Conservation (phyloP, 2,329 filamentous ascomycete genomes). For the Aureobasidium sp. region DNA sequence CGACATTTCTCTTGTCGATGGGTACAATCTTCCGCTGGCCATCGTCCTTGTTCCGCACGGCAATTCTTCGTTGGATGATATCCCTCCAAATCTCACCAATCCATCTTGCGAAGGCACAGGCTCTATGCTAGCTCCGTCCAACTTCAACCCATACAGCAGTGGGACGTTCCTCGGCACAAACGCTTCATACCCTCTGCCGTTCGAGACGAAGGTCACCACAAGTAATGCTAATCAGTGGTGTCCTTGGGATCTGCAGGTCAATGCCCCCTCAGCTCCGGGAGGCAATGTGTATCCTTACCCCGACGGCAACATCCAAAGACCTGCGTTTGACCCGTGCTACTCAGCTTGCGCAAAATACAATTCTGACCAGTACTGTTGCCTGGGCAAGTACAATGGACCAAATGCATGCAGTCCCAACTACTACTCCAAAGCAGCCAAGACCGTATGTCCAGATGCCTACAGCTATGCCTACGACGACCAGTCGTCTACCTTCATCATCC, state of each 20-base stretch:
- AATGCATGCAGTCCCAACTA: constrained; percentile 57
- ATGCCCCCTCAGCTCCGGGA: constrained; percentile 61
- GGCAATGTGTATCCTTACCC: constrained; percentile 75
- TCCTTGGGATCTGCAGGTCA: constrained; percentile 68
- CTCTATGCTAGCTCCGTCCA: constrained; percentile 46
- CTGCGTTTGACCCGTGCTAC: constrained; percentile 69
- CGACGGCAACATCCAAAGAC: constrained; percentile 63
- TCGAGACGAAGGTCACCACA: constrained; percentile 55
- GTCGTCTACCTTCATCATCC: constrained; percentile 51
- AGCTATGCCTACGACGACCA: constrained; percentile 61
- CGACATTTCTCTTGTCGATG: constrained; percentile 78
- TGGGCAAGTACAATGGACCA: constrained; percentile 58
- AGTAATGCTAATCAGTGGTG: constrained; percentile 62
- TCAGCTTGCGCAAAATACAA: constrained; percentile 68
- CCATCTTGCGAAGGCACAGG: constrained; percentile 67
- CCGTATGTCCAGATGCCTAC: constrained; percentile 76
- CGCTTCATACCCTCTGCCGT: constrained; percentile 58
- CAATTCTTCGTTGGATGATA: constrained; percentile 52
- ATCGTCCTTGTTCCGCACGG: constrained; percentile 46
- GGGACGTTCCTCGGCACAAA: constrained; percentile 56
- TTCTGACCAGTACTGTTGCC: constrained; percentile 65
- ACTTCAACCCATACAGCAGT: constrained; percentile 45
- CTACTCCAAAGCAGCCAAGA: constrained; percentile 65
- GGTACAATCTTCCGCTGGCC: constrained; percentile 71
- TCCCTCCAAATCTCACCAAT: constrained; percentile 71